Base-by-base conservation (phyloP, 805 yeast genomes). In the Saturnispora hagleri region DNA sequence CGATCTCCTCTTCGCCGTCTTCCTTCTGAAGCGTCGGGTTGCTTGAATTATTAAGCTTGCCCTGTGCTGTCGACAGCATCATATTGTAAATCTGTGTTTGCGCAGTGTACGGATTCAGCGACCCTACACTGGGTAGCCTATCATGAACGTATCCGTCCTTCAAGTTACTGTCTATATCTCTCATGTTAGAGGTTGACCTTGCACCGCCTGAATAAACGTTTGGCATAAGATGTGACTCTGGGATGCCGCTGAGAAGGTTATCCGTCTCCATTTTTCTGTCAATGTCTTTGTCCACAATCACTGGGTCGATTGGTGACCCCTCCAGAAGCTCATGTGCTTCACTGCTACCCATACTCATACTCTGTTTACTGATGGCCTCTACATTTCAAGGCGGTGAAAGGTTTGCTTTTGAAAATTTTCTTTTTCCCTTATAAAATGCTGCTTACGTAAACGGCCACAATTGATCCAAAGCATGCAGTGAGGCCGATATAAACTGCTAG, bases 341-440 rank as follows among this genome's bases (percentile, higher is more conserved):
- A 7, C 24, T 38, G 22, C 42, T 38, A 12, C 42, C 42, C 42
- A 38, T 38, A 17, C 22, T 38, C 15, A 38, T 20, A 10, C 13
- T 38, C 22, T 17, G 20, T 18, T 38, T 38, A 9, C 42, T 38
- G 13, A 38, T 18, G 12, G 12, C 42, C 22, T 38, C 17, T 27
- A 22, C 27, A 47, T 38, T 47, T 47, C 49, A 47, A 47, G 49
- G 49, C 49, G n/a, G 49, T 47, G 49, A 36, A 47, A 15, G 20
- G 31, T 20, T 34, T 34, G 13, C n/a, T 26, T 15, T 36, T 6
- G 18, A 18, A 12, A 40, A 12, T 12, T 33, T 38, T 22, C 40
- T 13, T 34, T 34, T 44, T 18, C 6, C 47, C 12, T 22, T 31
- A 33, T 31, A 45, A 20, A 45, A 24, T 18, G n/a, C 36, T 15